phyloP scores from a whole-genome alignment of 371 early-diverging fungal genomes.

The Mucor piriformis region DNA sequence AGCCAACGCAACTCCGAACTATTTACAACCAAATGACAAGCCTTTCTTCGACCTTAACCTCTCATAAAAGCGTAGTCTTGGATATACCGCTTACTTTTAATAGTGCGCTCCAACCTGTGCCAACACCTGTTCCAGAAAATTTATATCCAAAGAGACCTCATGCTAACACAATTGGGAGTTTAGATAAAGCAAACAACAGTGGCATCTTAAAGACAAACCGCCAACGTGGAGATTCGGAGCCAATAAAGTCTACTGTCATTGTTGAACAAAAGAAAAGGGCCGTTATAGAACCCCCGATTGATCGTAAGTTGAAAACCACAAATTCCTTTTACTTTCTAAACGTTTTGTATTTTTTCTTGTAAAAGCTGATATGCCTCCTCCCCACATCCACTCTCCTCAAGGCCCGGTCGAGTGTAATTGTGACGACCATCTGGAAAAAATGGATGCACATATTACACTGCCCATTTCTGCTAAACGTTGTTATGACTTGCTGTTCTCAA shows the following conservation, averaged over 20 bases:
- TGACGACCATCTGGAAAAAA: conserved; percentile 67
- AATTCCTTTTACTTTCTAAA: neutral
- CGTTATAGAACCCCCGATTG: conserved; percentile 1
- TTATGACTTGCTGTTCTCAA: conserved; percentile 63
- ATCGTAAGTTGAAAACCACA: too few relatives aligned
- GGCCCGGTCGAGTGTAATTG: conserved; percentile 63
- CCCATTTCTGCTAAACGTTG: conserved; percentile 66
- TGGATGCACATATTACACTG: conserved; percentile 59
- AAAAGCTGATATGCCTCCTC: conserved; percentile 33
- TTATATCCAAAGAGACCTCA: conserved; percentile 1
- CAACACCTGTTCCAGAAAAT: neutral
- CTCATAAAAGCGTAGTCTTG: conserved; percentile 16
- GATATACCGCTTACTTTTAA: conserved; percentile 14
- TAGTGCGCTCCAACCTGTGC: neutral
- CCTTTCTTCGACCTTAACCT: conserved; percentile 1
- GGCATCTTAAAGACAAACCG: conserved; percentile 4
- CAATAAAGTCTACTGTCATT: neutral
- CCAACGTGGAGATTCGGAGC: conserved; percentile 23
- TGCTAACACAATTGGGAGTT: conserved; percentile 17
- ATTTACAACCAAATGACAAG: conserved; percentile 21
- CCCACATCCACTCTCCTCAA: conserved; percentile 43
- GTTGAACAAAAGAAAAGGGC: neutral
- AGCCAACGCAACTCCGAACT: conserved; percentile 27
- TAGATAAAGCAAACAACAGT: neutral
- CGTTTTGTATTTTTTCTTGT: too few relatives aligned